phyloP scores from a whole-genome alignment of 73 alveolate species.

The Paramecium pentaurelia region DNA sequence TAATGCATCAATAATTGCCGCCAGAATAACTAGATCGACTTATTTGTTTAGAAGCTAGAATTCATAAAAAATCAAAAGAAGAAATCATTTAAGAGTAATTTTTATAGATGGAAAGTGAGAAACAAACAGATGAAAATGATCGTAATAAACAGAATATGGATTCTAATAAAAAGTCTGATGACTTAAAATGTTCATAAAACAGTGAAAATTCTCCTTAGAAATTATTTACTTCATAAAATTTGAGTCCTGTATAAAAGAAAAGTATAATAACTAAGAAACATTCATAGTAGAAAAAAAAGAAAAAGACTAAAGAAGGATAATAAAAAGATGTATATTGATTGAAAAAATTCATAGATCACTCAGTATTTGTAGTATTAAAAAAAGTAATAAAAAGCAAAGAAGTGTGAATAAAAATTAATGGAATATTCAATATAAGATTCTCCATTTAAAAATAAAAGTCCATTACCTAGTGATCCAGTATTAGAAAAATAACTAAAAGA shows the following conservation, averaged over 20 bases:
- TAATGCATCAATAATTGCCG: constrained; percentile 24
- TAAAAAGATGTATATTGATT: neutral
- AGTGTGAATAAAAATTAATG: neutral
- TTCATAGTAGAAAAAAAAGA: neutral
- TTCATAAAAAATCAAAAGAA: neutral
- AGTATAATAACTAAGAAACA: neutral
- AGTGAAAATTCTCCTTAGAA: neutral
- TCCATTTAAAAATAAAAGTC: neutral
- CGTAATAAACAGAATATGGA: neutral
- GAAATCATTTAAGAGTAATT: neutral
- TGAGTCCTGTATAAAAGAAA: neutral
- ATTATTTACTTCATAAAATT: neutral
- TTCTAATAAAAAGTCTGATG: constrained; percentile 20
- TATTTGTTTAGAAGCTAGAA: neutral
- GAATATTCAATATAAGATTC: constrained; percentile 9
- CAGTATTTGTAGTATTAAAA: neutral
- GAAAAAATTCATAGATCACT: neutral
- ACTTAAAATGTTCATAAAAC: neutral
- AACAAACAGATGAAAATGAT: neutral
- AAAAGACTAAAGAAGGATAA: neutral
- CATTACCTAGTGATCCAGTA: neutral
- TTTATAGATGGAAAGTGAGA: neutral
- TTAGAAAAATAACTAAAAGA: neutral
- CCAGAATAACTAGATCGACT: constrained; percentile 27
- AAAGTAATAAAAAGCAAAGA: neutral